Base-by-base conservation (phyloP, 2,329 filamentous ascomycete species). In the Shiraia sp. region DNA sequence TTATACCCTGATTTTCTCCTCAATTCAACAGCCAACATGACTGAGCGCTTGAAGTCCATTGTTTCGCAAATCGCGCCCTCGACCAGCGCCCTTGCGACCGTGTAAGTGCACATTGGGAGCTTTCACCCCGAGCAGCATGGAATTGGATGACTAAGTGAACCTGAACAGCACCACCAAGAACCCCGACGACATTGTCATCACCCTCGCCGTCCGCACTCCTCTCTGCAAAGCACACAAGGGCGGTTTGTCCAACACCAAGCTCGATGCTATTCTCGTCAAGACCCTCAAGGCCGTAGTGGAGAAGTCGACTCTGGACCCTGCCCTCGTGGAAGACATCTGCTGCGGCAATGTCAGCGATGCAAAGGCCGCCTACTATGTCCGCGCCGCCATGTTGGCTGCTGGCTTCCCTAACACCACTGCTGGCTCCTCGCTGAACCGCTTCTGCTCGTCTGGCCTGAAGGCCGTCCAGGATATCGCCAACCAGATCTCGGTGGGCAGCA, bases 401-500 rank as follows among this genome's bases (percentile, higher is more conserved):
- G 93, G 93, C 57, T 95, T 93, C 77, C 91, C 93, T 56, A 91
- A 93, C 76, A 96, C 92, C 6, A 80, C 88, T 34, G 82, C 83
- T 53, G 89, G 87, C 51, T 91, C 81, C 30, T 85, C 87, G 30
- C 79, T 95, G 44, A 97, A 97, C 79, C 87, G 93, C 49, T 97
- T 99, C 84, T 99, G 93, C 80, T 95, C 90, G 26, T 96, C 91
- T 0, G 93, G 93, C 25, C 85, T 99, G 54, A 95, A 96, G 74
- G 91, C 93, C 42, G 88, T 91, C 4, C 91, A 95, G 72, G 90
- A 96, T 65, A 95, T 99, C 55, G 91, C 93, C 36, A 86, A 93
- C 74, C 82, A 90, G 68, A 96, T 99, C 70, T 70, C 79, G 44
- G 75, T 77, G 36, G 90, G 91, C 49, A 81, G 81, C 57, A 97